Base-by-base conservation (phyloP, 495 filamentous ascomycete genomes). In the Lepidopterella palustris region DNA sequence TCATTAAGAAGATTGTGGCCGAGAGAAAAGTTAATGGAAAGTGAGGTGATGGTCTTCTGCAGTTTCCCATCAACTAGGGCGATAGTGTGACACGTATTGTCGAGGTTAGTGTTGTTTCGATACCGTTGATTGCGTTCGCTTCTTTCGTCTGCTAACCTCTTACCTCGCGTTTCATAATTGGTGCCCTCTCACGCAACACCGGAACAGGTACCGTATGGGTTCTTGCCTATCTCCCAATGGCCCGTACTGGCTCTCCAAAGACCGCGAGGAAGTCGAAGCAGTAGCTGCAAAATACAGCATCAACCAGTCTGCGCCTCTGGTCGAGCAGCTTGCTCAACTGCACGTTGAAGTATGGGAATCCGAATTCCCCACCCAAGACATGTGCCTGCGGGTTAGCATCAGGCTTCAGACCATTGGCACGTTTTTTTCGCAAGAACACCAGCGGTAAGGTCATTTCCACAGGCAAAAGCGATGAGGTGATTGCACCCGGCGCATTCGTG, bases 341-440 rank as follows among this genome's bases (percentile, higher is more conserved):
- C 64, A 72, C 1, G 42, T 79, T 53, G 72, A 76, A 28, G 74
- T 70, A 0, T 79, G 77, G 76, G 77, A 80, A 62, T 45, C 52
- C 32, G 69, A 74, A n/a, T 79, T 80, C 57, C 77, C 75, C 1
- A 29, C 72, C 18, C 63, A 78, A 31, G 72, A 79, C 62, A 53
- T 79, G 23, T 76, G 73, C 40, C 63, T 77, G 28, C 61, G 68
- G 24, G 78, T 80, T 59, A 71, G 62, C 40, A 80, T 80, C 62
- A 70, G 79, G 6, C 45, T 78, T 54, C 70, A 42, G 70, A 68
- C 58, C 59, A 63, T 59, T 10, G 65, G 65, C n/a, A 53, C 63
- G n/a, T 13, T 53, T 61, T 10, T 72, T 72, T 52, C 54, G 70
- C 5, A 57, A 58, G 53, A 81, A 80, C 59, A 59, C 64, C 28